These are phyloP conservation scores for Kodamaea kaohsiungensis DNA, from an alignment of 805 yeast genomes.

Conservation along the genomic window DNA sequence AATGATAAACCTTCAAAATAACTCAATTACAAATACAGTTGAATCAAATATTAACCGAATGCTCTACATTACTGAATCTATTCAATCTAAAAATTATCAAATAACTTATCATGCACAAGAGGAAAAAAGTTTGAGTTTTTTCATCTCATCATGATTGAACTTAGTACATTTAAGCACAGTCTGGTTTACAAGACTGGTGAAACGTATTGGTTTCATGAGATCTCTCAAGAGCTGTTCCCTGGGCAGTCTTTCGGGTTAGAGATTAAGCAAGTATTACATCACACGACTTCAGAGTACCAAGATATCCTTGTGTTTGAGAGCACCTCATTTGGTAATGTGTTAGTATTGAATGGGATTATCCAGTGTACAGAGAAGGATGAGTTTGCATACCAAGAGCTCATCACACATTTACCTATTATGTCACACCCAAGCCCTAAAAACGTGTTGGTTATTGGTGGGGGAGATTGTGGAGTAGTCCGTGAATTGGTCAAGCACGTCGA, in stretches of 20 bases:
- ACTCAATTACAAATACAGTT: too few species aligned
- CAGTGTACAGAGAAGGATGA: slow-evolving; percentile 94
- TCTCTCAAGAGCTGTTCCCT: slow-evolving; percentile 69
- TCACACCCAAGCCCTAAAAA: slow-evolving; percentile 72
- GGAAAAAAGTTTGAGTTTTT: not conserved
- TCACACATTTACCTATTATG: slow-evolving; percentile 78
- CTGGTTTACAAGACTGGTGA: slow-evolving; percentile 27
- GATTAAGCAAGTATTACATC: slow-evolving; percentile 65
- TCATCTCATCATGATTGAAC: slow-evolving; percentile 1
- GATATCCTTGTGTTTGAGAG: slow-evolving; percentile 81
- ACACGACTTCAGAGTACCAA: slow-evolving; percentile 70
- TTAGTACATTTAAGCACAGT: slow-evolving; percentile 26
- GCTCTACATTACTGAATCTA: too few species aligned
- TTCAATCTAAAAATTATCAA: too few species aligned
- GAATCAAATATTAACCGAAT: too few species aligned
- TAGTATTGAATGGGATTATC: slow-evolving; percentile 85
- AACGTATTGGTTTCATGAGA: slow-evolving; percentile 75
- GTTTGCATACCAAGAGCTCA: slow-evolving; percentile 92
- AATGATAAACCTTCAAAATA: too few species aligned
- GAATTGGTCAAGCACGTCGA: slow-evolving; percentile 75
- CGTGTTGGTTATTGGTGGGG: slow-evolving; percentile 91
- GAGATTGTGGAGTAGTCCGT: slow-evolving; percentile 93
- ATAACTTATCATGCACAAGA: not conserved
- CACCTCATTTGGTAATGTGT: slow-evolving; percentile 77
- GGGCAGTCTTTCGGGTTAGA: slow-evolving; percentile 80